Evolutionary conservation across 176 grass and related monocot genomes (phyloP).

Genomic region (Urochloa ruziziensis): DNA sequence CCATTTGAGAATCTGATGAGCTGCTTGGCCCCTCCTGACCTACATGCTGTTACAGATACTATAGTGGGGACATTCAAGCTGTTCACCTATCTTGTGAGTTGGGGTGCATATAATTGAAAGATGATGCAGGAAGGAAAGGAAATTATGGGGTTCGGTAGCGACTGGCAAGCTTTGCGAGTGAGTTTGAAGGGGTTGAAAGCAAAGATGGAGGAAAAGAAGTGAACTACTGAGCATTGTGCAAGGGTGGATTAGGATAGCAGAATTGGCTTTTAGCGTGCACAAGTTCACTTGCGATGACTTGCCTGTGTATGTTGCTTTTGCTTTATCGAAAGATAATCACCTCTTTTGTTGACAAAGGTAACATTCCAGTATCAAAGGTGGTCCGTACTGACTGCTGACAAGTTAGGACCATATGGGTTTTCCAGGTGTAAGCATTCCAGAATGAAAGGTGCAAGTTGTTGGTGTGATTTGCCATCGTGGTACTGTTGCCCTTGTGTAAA

Average conservation of each 20-base stretch:
- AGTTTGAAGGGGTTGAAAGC: constrained; percentile 25
- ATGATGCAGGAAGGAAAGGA: constrained; percentile 28
- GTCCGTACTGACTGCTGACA: constrained; percentile 32
- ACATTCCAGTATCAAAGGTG: constrained; percentile 24
- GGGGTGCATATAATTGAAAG: constrained; percentile 16
- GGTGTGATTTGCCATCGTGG: constrained; percentile 35
- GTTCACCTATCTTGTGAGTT: constrained; percentile 28
- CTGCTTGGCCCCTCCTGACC: constrained; percentile 28
- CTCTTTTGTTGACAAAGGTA: constrained; percentile 36
- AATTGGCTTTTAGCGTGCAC: constrained; percentile 45
- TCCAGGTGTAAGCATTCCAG: constrained; percentile 36
- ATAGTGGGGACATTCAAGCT: constrained; percentile 25
- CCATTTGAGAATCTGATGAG: constrained; percentile 28
- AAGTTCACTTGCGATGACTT: constrained; percentile 53
- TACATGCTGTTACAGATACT: constrained; percentile 23
- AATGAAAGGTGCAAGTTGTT: constrained; percentile 35
- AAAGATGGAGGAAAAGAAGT: constrained; percentile 29
- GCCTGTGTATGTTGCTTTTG: constrained; percentile 45
- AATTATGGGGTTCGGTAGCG: constrained; percentile 4
- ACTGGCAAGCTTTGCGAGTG: not conserved
- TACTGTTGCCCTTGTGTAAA: constrained; percentile 33
- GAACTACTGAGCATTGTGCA: constrained; percentile 23
- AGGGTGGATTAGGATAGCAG: constrained; percentile 30
- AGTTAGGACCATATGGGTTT: constrained; percentile 29
- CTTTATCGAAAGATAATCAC: constrained; percentile 40